Evolutionary conservation across 2,329 filamentous ascomycete genomes (phyloP), one percentile per base, ranked within the genome.

Genomic region (Paracoccidioides lutzii): DNA sequence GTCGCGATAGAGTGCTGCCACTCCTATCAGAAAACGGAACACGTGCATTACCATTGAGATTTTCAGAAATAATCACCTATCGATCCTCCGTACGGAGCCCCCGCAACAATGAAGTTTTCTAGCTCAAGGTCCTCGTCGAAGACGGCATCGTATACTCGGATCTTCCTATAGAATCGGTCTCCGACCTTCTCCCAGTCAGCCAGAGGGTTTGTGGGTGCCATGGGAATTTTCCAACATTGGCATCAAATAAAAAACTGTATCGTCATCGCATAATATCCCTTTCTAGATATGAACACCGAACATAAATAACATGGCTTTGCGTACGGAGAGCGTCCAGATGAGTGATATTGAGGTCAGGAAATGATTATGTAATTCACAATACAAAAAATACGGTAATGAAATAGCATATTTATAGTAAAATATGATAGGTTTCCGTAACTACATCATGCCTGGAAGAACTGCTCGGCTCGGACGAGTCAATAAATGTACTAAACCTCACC

Each of bases 171-270:
- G 78, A 94, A 97, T 66, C 83, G 85, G 72, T 94, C 87, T 68
- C 89, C 93, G 62, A 97, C 83, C 72, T 82, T 87, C 77, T 95
- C 90, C 93, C 93, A 98, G 71, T 91, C 88, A 65, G 88, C 87
- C 64, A 88, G 88, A 66, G 90, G 80, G 66, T 82, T 84, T 59
- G 75, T 73, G 44, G 69, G 66, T 55, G 73, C 73, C 74, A 76
- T 76, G 62, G 43, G 56, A 57, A 54, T 22, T 22, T 22, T 55
- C 44, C 43, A 50, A 50, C 37, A 22, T 37, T n/a, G 15, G 35
- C 33, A 32, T 48, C 35, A 45, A 51, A 40, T 15, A 9, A 33
- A n/a, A 35, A 50, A 42, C 15, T 14, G 40, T 46, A 37, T 46
- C n/a, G 35, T 46, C 41, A 45, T 45, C 10, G n/a, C 43, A 46